Percentiles rank a stretch among this genome's conserved stretches.
These are phyloP conservation scores for Camelina laxa DNA, from an alignment of 345 rosid species.

Conservation along the genomic window DNA sequence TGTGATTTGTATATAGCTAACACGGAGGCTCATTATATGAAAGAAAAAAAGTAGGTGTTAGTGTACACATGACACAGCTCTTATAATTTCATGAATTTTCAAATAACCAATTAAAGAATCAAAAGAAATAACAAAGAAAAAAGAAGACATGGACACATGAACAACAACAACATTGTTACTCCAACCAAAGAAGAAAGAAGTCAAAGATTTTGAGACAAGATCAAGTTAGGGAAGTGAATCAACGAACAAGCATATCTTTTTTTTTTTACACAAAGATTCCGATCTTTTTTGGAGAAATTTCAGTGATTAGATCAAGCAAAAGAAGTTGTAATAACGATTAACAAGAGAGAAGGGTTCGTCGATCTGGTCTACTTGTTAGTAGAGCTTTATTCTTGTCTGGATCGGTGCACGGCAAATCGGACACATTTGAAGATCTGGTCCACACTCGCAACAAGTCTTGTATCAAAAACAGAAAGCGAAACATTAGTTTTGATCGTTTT, in stretches of 20 bases:
- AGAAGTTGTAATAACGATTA: conserved; percentile 10
- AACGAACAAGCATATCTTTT: conserved; percentile 18
- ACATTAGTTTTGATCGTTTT: conserved; percentile 21
- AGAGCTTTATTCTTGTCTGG: conserved; percentile 83
- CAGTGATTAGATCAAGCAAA: conserved; percentile 39
- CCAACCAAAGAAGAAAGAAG: conserved; percentile 26
- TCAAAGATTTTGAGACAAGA: conserved; percentile 14
- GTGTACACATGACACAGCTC: background rate
- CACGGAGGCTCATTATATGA: conserved; percentile 31
- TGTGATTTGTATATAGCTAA: conserved; percentile 31
- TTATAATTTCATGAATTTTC: background rate
- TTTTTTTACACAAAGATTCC: conserved; percentile 32
- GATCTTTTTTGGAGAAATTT: conserved; percentile 30
- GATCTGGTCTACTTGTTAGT: conserved; percentile 47
- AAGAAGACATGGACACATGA: background rate
- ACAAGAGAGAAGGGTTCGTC: conserved; percentile 17
- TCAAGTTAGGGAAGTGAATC: conserved; percentile 17
- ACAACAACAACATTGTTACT: conserved; percentile 17
- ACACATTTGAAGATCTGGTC: conserved; percentile 69
- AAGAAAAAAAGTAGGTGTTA: conserved; percentile 33
- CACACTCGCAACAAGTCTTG: conserved; percentile 92
- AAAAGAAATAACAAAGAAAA: background rate
- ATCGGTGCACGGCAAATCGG: conserved; percentile 85
- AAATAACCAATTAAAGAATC: background rate
- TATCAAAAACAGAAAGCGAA: conserved; percentile 12